phyloP scores from a whole-genome alignment of 108 stramenopile genomes.

The Hondaea fermentalgiana region DNA sequence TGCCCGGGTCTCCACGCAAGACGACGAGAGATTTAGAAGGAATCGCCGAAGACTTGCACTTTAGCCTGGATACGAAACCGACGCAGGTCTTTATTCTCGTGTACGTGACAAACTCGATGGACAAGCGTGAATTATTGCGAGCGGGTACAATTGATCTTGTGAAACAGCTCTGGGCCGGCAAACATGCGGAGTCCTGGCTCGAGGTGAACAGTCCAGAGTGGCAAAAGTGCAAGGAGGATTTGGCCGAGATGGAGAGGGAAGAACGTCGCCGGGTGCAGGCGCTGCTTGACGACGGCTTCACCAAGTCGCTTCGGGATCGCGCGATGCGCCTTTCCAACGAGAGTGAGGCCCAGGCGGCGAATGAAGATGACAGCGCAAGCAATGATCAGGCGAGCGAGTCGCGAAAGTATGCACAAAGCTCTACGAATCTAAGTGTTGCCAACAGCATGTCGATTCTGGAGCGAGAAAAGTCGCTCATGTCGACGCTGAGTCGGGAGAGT shows the following conservation, averaged over 20 bases:
- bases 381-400: no score
- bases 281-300: not conserved
- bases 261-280: not conserved
- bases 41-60: not conserved
- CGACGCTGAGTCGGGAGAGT: not conserved
- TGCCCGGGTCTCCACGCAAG: not conserved
- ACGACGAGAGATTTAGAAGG: not conserved
- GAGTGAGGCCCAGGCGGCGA: no score
- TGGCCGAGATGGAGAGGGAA: not conserved
- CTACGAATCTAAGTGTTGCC: no score
- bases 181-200: not conserved
- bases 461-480: not conserved
- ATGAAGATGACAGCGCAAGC: no score
- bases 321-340: no score
- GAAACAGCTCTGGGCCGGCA: not conserved
- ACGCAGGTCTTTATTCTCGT: not conserved
- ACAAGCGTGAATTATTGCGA: not conserved
- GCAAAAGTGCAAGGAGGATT: not conserved
- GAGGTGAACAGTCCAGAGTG: not conserved
- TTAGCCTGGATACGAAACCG: not conserved
- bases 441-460: not conserved
- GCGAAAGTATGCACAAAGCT: no score
- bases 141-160: not conserved
- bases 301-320: not conserved
- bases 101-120: not conserved